Evolutionary conservation across 257 asterid species (phyloP).

Genomic region (Lycium ferocissimum): DNA sequence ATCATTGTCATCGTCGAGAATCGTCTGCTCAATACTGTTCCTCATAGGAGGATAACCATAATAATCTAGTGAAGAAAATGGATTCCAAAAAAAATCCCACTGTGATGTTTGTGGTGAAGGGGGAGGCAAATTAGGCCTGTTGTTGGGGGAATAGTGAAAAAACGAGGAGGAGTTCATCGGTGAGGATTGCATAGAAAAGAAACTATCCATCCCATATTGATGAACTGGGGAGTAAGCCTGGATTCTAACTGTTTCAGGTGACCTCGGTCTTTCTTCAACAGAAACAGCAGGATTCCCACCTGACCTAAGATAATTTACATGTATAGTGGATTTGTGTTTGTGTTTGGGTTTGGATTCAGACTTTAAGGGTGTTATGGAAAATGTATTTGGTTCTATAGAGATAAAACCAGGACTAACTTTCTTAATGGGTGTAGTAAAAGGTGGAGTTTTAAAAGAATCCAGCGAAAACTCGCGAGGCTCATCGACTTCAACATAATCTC

Average conservation of each 20-base stretch:
- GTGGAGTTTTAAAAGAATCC: conserved; percentile 61
- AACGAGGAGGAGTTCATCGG: conserved; percentile 60
- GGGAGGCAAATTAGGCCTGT: conserved; percentile 62
- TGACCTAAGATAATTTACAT: conserved; percentile 65
- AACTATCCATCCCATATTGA: conserved; percentile 73
- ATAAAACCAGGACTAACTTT: conserved; percentile 66
- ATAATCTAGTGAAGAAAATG: conserved; percentile 87
- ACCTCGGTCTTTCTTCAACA: conserved; percentile 78
- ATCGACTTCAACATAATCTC: conserved; percentile 84
- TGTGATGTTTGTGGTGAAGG: conserved; percentile 82
- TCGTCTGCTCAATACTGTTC: conserved; percentile 53
- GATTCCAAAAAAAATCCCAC: conserved; percentile 99
- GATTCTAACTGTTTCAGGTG: conserved; percentile 79
- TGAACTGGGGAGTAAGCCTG: conserved; percentile 71
- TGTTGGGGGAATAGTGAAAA: conserved; percentile 66
- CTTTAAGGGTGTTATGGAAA: conserved; percentile 55
- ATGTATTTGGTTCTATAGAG: conserved; percentile 70
- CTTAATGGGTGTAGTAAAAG: conserved; percentile 57
- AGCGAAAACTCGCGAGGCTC: conserved; percentile 77
- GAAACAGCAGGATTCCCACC: conserved; percentile 77
- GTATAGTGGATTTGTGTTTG: conserved; percentile 53
- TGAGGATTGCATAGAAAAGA: conserved; percentile 68
- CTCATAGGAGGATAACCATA: conserved; percentile 76
- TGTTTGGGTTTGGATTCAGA: conserved; percentile 43
- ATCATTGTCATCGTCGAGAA: conserved; percentile 65